Evolutionary conservation across 306 rosid genomes (phyloP), one percentile per base, ranked within the genome.

Genomic region (Ceratonia siliqua): DNA sequence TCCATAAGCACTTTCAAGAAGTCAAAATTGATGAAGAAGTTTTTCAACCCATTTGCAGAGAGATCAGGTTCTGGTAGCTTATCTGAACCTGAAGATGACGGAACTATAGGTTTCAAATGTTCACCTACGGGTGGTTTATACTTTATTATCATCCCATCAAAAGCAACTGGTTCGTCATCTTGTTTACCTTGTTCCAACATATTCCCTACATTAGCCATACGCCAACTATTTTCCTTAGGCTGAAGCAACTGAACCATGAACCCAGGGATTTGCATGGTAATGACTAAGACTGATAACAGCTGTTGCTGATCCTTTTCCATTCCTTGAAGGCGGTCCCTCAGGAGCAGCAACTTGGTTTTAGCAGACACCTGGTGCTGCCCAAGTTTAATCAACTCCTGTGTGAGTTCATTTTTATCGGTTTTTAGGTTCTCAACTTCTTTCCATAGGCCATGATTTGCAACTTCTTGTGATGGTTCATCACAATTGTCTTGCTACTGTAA

Each of bases 251-350:
- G 93, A 79, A 89, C 84, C 66, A 95, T 76, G 78, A 90, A 83
- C 7, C 86, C 92, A 25, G 99, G 99, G 83, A 78, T 87, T 82
- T 95, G 98, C 86, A 95, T 90, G 2, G 93, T 98, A 96, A 90
- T 90, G 53, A 92, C 99, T 76, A 95, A 75, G 84, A 95, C 92
- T 8, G 99, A 92, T 43, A 95, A 80, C 96, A 95, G 86, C 88
- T 95, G 99, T 72, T 95, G 93, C 80, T 92, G 97, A 87, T 86
- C 86, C 80, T 85, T 90, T 77, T 95, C 99, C 97, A 95, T 90
- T 72, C 99, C 97, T 13, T 84, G 81, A 79, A 95, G 85, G 21
- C 87, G 88, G 52, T 92, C 86, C 38, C 91, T 76, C 84, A 95
- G 55, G 63, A 79, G 81, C 35, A 90, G 80, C 87, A 95, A 59